Percentiles rank a stretch among this genome's conserved stretches.
phyloP scores from a whole-genome alignment of 2,329 filamentous ascomycete genomes.

The Endoconidiophora laricicola region DNA sequence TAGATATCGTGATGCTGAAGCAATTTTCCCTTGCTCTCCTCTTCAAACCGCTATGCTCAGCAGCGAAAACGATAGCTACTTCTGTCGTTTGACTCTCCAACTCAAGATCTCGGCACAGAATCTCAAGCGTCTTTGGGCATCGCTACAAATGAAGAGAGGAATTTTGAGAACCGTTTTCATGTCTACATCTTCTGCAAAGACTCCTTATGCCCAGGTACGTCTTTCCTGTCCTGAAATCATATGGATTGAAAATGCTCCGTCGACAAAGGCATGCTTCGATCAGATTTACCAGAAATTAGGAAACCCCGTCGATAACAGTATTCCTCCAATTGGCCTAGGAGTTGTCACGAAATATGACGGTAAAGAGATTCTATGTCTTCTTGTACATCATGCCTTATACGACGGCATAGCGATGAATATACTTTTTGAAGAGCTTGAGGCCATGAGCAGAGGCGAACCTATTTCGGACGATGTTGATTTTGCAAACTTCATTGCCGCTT shows the following conservation, averaged over 20 bases:
- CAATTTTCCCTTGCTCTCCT: slow-evolving; percentile 60
- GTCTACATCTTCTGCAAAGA: slow-evolving; percentile 39
- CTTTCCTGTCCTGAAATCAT: slow-evolving; percentile 32
- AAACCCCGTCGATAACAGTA: slow-evolving; percentile 26
- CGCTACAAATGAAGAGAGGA: slow-evolving; percentile 48
- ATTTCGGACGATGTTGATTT: slow-evolving; percentile 40
- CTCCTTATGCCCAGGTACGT: slow-evolving; percentile 58
- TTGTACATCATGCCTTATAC: slow-evolving; percentile 68
- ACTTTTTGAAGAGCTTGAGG: slow-evolving; percentile 55
- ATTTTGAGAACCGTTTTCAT: slow-evolving; percentile 67
- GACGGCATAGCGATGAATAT: slow-evolving; percentile 62
- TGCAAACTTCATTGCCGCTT: slow-evolving; percentile 44
- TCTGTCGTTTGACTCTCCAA: slow-evolving; percentile 53
- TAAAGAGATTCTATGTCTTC: slow-evolving; percentile 27
- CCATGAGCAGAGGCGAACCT: slow-evolving; percentile 28
- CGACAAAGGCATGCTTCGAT: slow-evolving; percentile 23
- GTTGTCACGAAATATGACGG: slow-evolving; percentile 21
- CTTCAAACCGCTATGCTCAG: slow-evolving; percentile 41
- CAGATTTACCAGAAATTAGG: slow-evolving; percentile 25
- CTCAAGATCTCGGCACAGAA: slow-evolving; percentile 30
- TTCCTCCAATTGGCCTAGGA: slow-evolving; percentile 30
- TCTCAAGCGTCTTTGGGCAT: slow-evolving; percentile 12
- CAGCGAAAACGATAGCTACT: slow-evolving; percentile 37
- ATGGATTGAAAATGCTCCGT: slow-evolving; percentile 19
- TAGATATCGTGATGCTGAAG: slow-evolving; percentile 23